phyloP scores from a whole-genome alignment of 1,284 basidiomycete species.

The Ustilago hordei region DNA sequence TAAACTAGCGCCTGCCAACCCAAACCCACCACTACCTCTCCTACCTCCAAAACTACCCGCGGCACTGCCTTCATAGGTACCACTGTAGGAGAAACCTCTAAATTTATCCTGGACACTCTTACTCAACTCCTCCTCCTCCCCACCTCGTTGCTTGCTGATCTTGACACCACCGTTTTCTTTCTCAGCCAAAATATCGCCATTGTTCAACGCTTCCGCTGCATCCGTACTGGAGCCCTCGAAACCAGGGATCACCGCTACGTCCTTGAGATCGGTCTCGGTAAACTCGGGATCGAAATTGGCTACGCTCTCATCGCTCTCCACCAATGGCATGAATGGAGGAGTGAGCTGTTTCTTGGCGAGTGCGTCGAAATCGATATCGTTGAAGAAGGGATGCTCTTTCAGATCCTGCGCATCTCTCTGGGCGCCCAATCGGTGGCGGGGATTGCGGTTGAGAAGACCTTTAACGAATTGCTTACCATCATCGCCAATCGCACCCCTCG shows the following conservation, averaged over 20 bases:
- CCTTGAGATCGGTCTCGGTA: conserved; percentile 81
- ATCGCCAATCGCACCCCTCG: conserved; percentile 94
- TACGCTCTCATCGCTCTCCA: conserved; percentile 97
- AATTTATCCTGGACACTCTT: conserved; percentile 68
- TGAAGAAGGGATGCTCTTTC: conserved; percentile 96
- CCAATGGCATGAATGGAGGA: conserved; percentile 96
- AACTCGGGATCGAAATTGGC: conserved; percentile 99
- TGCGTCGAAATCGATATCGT: conserved; percentile 74
- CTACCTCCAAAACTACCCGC: conserved; percentile 59
- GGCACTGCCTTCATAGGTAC: conserved; percentile 62
- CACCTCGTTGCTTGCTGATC: conserved; percentile 40
- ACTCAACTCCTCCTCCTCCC: conserved; percentile 53
- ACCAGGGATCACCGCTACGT: conserved; percentile 62
- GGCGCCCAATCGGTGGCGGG: conserved; percentile 93
- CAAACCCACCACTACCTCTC: conserved; percentile 43
- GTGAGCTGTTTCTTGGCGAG: conserved; percentile 90
- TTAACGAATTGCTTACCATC: conserved; percentile 99
- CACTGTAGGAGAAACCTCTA: conserved; percentile 67
- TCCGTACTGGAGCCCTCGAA: conserved; percentile 54
- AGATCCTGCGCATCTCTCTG: conserved; percentile 90
- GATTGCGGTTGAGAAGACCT: conserved; percentile 96
- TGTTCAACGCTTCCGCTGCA: conserved; percentile 28
- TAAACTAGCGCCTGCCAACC: conserved; percentile 54
- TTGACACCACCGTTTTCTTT: conserved; percentile 41
- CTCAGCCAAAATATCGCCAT: conserved; percentile 36